Conservation (phyloP, 805 yeast genomes). For the Candida boleticola region DNA sequence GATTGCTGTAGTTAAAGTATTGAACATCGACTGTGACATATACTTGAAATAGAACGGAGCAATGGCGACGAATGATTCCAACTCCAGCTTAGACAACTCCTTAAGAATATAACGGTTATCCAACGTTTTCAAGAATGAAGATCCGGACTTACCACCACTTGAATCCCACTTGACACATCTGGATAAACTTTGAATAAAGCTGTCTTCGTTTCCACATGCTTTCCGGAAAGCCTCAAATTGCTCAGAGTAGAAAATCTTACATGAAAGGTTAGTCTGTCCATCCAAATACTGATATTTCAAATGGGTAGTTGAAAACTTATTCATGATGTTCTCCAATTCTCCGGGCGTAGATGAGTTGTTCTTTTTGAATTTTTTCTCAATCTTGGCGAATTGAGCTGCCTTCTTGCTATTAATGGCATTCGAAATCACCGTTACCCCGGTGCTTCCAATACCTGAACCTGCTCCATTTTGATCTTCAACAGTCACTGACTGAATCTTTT, state of each 20-base stretch:
- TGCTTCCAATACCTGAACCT: slow-evolving; percentile 8
- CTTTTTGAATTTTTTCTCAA: slow-evolving; percentile 41
- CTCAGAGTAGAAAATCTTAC: slow-evolving; percentile 93
- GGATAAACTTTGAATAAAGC: slow-evolving; percentile 84
- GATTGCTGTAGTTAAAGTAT: slow-evolving; percentile 89
- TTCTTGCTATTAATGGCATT: slow-evolving; percentile 33
- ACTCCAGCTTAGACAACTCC: slow-evolving; percentile 81
- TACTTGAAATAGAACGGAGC: slow-evolving; percentile 97
- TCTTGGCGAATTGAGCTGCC: slow-evolving; percentile 34
- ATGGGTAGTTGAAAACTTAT: slow-evolving; percentile 83
- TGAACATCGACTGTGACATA: slow-evolving; percentile 92
- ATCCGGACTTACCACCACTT: slow-evolving; percentile 95
- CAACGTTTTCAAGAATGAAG: slow-evolving; percentile 86
- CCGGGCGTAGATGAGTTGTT: slow-evolving; percentile 22
- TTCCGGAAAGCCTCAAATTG: slow-evolving; percentile 93
- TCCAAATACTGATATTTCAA: slow-evolving; percentile 89
- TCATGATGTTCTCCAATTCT: slow-evolving; percentile 64
- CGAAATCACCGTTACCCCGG: slow-evolving; percentile 8
- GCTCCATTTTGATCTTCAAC: slow-evolving; percentile 11
- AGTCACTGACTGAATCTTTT: slow-evolving; percentile 48
- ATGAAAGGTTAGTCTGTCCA: slow-evolving; percentile 76
- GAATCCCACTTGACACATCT: slow-evolving; percentile 96
- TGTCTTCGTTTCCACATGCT: slow-evolving; percentile 73
- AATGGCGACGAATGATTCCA: slow-evolving; percentile 90
- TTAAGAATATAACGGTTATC: slow-evolving; percentile 89